Conservation (phyloP, 495 filamentous ascomycete species). For the Aspergillus heteromorphus region DNA sequence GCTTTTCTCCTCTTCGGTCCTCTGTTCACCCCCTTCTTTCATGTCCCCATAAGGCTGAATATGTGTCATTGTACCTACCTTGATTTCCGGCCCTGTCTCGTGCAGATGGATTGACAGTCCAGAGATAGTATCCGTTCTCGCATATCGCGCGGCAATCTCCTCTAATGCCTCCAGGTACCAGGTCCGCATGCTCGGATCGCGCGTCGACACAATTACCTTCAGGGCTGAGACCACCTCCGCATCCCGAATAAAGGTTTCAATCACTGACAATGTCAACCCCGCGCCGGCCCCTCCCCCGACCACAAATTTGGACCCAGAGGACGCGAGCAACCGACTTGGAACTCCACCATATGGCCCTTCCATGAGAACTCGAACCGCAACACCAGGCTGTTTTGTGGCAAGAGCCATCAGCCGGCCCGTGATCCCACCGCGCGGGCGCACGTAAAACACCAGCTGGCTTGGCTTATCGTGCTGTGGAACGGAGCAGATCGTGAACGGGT, state of each 20-base stretch:
- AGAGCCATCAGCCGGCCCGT: not conserved
- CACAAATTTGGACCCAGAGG: no score
- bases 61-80: no score
- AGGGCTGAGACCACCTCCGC: constrained; percentile 1
- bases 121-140: not conserved
- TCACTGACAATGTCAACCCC: no score
- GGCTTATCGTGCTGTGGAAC: constrained; percentile 17
- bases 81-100: not conserved
- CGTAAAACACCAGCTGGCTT: constrained; percentile 20
- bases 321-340: no score
- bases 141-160: constrained; percentile 14
- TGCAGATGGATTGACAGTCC: not conserved
- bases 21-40: no score
- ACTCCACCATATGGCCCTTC: no score
- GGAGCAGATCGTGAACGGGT: constrained; percentile 43
- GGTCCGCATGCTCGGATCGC: constrained; percentile 18
- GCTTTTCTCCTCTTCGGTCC: no score
- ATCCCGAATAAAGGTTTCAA: no score
- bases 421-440: not conserved
- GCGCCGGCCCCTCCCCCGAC: no score
- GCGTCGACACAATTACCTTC: constrained; percentile 23
- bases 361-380: no score
- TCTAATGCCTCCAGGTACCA: constrained; percentile 22
- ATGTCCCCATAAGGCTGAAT: no score
- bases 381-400: not conserved